These are phyloP conservation scores for Cornus suecica DNA, from an alignment of 148 eudicot species.

Conservation along the genomic window DNA sequence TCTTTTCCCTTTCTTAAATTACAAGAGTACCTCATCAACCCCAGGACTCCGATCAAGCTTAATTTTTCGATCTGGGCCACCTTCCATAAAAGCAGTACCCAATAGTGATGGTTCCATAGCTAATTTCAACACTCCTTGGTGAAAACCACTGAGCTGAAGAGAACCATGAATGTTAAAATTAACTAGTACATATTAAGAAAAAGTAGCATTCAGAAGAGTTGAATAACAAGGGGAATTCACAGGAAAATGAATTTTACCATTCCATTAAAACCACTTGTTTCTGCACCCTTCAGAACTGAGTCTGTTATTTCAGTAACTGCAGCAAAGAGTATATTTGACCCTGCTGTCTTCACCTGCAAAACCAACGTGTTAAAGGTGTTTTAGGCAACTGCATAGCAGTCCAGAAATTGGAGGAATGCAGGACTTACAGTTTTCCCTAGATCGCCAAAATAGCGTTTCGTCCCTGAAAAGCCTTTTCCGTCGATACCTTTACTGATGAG, in stretches of 20 bases:
- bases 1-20: neutral
- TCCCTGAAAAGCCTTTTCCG: constrained; percentile 79
- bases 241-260: constrained; percentile 43
- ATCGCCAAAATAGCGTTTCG: constrained; percentile 96
- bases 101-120: constrained; percentile 96
- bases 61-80: constrained; percentile 97
- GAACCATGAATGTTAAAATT: constrained; percentile 12
- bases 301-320: constrained; percentile 93
- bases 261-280: constrained; percentile 89
- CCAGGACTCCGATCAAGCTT: constrained; percentile 89
- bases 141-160: constrained; percentile 77
- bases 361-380: constrained; percentile 10
- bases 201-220: neutral
- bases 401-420: neutral
- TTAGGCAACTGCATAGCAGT: constrained; percentile 18
- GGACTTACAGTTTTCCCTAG: constrained; percentile 83
- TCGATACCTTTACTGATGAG: constrained; percentile 78
- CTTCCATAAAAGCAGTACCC: constrained; percentile 90
- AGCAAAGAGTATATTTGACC: constrained; percentile 86
- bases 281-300: constrained; percentile 95
- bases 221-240: neutral
- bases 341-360: constrained; percentile 79
- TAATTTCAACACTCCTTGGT: constrained; percentile 86
- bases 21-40: constrained; percentile 71
- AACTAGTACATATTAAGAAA: neutral